Evolutionary conservation across 805 yeast genomes (phyloP).

Genomic region (Teunomyces funiuensis): DNA sequence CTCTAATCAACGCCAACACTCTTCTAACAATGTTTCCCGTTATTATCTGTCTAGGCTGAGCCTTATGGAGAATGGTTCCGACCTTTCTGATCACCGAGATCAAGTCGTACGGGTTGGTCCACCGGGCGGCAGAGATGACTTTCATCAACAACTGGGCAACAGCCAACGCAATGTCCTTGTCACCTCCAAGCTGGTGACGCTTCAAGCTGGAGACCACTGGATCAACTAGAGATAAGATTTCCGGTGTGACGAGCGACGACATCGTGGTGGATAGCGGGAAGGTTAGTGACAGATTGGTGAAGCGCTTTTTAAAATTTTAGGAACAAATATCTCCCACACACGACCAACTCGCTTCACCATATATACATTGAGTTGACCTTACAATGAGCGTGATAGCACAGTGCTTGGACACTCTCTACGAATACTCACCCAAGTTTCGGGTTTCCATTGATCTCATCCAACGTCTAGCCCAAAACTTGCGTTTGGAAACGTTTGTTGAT

Average conservation of each 20-base stretch:
- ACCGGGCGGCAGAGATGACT: slow-evolving; percentile 84
- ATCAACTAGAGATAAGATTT: slow-evolving; percentile 34
- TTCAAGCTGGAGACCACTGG: slow-evolving; percentile 56
- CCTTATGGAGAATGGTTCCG: slow-evolving; percentile 67
- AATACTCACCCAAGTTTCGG: slow-evolving; percentile 28
- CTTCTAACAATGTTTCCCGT: slow-evolving; percentile 91
- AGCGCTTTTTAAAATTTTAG: not conserved
- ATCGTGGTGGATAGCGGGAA: not conserved
- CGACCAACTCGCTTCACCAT: slow-evolving; percentile 2
- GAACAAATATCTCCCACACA: not conserved
- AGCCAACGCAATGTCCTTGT: slow-evolving; percentile 79
- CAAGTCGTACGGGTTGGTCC: slow-evolving; percentile 76
- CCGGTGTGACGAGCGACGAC: slow-evolving; percentile 14
- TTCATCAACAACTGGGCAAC: slow-evolving; percentile 85
- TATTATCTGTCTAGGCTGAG: slow-evolving; percentile 86
- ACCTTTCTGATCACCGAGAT: slow-evolving; percentile 69
- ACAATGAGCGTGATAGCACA: slow-evolving; percentile 5
- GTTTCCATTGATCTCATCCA: slow-evolving; percentile 39
- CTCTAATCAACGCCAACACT: slow-evolving; percentile 82
- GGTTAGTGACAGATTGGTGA: not conserved
- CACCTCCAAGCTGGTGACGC: slow-evolving; percentile 81
- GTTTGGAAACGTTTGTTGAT: slow-evolving; percentile 43
- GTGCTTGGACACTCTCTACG: slow-evolving; percentile 28
- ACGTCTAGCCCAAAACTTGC: slow-evolving; percentile 39
- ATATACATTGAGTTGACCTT: not conserved